Percentiles rank a stretch among this genome's conserved stretches.
Evolutionary conservation across 176 grass and related monocot genomes (phyloP).

Genomic region (Aegilops umbellulata): DNA sequence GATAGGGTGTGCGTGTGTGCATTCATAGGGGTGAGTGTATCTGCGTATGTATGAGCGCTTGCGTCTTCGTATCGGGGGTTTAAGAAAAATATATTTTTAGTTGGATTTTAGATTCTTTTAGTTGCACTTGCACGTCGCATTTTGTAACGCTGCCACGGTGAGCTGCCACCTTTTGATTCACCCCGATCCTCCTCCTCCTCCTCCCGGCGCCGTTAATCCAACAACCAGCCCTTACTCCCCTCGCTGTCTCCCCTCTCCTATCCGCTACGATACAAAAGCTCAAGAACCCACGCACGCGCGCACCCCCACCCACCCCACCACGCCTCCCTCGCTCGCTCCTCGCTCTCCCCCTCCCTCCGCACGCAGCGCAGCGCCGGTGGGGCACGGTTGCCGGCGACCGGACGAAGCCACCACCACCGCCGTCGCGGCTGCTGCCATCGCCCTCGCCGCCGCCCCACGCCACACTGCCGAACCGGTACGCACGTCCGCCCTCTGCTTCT

Average conservation of each 20-base stretch:
- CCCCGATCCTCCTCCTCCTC: background rate
- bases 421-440: too few relatives aligned
- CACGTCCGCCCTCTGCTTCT: background rate
- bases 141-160: too few relatives aligned
- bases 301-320: constrained; percentile 28
- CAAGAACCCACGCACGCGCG: constrained; percentile 47
- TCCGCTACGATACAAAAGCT: constrained; percentile 49
- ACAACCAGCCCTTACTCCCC: background rate
- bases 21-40: too few relatives aligned
- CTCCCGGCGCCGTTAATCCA: constrained; percentile 28
- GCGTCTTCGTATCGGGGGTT: too few relatives aligned
- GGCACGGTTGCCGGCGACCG: constrained; percentile 18
- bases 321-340: constrained; percentile 29
- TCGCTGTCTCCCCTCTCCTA: background rate
- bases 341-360: background rate
- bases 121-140: too few relatives aligned
- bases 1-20: too few relatives aligned
- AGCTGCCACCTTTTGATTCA: background rate
- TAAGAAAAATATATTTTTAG: too few relatives aligned
- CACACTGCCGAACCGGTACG: constrained; percentile 23
- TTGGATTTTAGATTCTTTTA: too few relatives aligned
- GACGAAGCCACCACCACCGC: background rate
- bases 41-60: too few relatives aligned
- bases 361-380: constrained; percentile 31
- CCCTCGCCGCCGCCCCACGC: background rate